phyloP scores from a whole-genome alignment of 768 basidiomycete genomes.

The Leccinum boreale region DNA sequence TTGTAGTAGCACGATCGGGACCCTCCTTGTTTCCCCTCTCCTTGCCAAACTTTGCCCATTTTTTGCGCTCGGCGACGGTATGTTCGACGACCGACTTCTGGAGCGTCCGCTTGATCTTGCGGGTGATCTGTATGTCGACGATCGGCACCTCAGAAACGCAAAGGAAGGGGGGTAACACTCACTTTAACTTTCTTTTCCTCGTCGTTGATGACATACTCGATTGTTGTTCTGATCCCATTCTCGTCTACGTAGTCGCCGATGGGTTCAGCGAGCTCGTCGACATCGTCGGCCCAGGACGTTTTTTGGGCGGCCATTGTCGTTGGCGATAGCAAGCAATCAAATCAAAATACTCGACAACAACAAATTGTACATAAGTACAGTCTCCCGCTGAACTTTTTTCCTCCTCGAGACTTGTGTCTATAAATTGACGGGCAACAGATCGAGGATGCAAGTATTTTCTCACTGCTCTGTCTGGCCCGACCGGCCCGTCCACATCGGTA shows the following conservation, averaged over 20 bases:
- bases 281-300: constrained; percentile 87
- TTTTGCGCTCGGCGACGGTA: constrained; percentile 87
- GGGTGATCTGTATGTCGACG: constrained; percentile 61
- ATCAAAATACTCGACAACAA: constrained; percentile 18
- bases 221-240: constrained; percentile 81
- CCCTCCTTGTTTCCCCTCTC: constrained; percentile 86
- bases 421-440: too few relatives aligned
- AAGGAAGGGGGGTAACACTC: constrained; percentile 3
- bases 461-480: too few relatives aligned
- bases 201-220: constrained; percentile 83
- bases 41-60: constrained; percentile 90
- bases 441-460: too few relatives aligned
- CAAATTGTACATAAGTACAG: background rate
- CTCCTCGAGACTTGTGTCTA: background rate
- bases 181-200: constrained; percentile 96
- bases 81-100: constrained; percentile 95
- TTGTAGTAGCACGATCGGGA: constrained; percentile 91
- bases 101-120: constrained; percentile 79
- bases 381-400: background rate
- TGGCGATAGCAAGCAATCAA: constrained; percentile 8
- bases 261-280: constrained; percentile 66
- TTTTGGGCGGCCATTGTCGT: constrained; percentile 37
- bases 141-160: background rate
- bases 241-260: constrained; percentile 73
- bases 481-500: background rate